phyloP scores from a whole-genome alignment of 2,329 filamentous ascomycete species.

The Cladosporium phlei region DNA sequence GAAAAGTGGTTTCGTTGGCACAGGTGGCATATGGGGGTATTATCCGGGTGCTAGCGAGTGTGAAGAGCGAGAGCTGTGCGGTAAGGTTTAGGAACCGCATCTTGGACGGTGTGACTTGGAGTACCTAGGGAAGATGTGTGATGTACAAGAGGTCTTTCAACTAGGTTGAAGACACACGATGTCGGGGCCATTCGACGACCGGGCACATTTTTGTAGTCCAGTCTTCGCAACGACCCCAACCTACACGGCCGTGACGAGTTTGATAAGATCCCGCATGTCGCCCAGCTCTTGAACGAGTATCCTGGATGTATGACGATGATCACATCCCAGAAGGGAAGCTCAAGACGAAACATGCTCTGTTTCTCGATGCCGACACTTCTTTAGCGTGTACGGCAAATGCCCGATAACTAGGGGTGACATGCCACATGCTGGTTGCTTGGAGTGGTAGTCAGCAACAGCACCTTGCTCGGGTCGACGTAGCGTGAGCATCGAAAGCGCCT shows the following conservation, averaged over 20 bases:
- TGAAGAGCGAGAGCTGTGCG: constrained; percentile 12
- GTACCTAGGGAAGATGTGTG: too few species aligned
- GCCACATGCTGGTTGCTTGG: too few species aligned
- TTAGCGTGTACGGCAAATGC: too few species aligned
- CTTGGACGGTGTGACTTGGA: too few species aligned
- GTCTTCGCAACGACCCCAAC: neutral
- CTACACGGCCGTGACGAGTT: neutral
- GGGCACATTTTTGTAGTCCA: constrained; percentile 5
- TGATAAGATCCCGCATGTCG: constrained; percentile 6
- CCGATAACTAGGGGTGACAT: too few species aligned
- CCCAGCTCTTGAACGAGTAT: neutral
- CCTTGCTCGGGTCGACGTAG: too few species aligned
- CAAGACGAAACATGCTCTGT: neutral
- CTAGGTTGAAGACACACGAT: too few species aligned
- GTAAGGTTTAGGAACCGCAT: constrained; percentile 12
- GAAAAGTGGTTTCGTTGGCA: constrained; percentile 22
- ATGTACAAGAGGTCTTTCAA: too few species aligned
- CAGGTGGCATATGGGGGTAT: constrained; percentile 18
- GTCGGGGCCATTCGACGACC: too few species aligned
- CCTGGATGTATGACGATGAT: neutral
- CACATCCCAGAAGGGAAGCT: constrained; percentile 2
- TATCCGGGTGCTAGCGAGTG: constrained; percentile 12
- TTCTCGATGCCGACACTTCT: neutral
- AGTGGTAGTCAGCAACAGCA: too few species aligned
- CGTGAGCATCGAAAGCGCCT: too few species aligned